phyloP scores from a whole-genome alignment of 78 protist genomes.

The Dictyostelium capitatum region DNA sequence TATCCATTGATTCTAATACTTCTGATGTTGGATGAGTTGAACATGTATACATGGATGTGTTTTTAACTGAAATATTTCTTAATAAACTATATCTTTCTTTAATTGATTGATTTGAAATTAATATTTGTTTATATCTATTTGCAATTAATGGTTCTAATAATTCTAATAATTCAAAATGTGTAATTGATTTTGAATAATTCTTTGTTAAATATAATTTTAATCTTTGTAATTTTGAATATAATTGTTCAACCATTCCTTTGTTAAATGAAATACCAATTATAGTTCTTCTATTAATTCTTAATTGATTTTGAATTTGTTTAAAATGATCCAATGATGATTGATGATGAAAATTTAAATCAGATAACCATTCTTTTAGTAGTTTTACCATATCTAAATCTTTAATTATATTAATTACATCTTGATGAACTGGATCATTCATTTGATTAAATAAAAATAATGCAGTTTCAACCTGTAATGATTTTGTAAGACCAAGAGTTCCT shows the following conservation, averaged over 20 bases:
- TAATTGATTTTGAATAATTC: neutral
- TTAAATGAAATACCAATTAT: neutral
- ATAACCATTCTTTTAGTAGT: neutral
- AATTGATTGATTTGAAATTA: neutral
- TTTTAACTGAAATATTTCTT: no score
- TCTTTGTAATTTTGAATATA: neutral
- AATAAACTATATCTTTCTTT: neutral
- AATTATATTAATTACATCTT: neutral
- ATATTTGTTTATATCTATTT: neutral
- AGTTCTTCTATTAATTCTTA: neutral
- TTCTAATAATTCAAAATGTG: conserved; percentile 11
- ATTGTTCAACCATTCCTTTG: neutral
- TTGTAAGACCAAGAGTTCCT: no score
- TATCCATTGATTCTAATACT: neutral
- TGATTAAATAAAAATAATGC: neutral
- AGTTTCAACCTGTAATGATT: conserved; percentile 4
- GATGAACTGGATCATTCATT: neutral
- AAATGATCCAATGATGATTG: neutral
- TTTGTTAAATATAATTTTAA: neutral
- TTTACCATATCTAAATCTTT: neutral
- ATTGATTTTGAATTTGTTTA: neutral
- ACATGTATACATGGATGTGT: no score
- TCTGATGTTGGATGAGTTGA: no score
- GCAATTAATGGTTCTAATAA: conserved; percentile 1
- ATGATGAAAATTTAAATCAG: neutral